Evolutionary conservation across 805 yeast genomes (phyloP).

Genomic region (Yarrowia deformans): DNA sequence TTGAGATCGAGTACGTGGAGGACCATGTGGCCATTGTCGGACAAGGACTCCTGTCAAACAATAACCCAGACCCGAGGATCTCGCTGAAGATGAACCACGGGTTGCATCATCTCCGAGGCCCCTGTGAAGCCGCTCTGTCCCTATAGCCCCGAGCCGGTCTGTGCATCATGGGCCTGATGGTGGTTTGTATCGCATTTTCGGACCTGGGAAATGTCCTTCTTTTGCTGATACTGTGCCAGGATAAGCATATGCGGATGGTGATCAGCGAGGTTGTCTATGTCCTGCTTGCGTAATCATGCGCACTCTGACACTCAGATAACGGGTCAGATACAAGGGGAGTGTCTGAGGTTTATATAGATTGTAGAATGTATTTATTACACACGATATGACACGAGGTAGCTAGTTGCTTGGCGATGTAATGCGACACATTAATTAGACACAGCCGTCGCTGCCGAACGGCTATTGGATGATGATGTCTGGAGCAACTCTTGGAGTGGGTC

Average conservation of each 20-base stretch:
- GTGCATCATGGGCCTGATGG: neutral
- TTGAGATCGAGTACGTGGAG: constrained; percentile 9
- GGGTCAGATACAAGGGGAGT: neutral
- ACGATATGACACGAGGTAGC: no score
- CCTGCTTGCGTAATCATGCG: neutral
- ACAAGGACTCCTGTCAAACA: neutral
- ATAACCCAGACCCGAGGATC: neutral
- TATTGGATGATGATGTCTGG: neutral
- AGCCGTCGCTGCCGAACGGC: neutral
- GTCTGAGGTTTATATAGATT: neutral
- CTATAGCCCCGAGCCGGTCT: neutral
- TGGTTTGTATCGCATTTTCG: neutral
- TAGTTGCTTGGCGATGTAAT: no score
- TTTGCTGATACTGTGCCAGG: neutral
- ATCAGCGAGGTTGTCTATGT: neutral
- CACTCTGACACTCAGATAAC: neutral
- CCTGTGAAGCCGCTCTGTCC: neutral
- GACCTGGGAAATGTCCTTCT: neutral
- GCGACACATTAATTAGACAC: neutral
- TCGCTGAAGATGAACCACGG: neutral
- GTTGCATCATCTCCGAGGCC: neutral
- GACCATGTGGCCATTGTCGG: neutral
- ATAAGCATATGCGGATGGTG: neutral
- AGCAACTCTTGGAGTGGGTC: neutral
- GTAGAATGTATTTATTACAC: neutral